Conservation (phyloP, 148 eudicot genomes). For the Persicaria maculosa region DNA sequence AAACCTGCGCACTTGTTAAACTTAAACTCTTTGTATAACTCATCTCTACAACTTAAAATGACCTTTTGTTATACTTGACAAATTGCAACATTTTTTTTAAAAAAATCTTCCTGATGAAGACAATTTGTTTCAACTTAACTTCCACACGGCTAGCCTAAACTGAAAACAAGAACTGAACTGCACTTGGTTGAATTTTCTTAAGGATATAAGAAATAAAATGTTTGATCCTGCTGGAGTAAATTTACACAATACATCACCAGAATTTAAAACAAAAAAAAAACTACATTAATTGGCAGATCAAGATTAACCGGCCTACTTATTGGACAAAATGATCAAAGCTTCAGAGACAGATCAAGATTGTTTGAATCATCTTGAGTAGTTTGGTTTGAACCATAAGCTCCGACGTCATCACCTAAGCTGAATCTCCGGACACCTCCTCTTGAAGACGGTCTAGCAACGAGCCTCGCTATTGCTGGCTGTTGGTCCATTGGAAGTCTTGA, state of each 20-base stretch:
- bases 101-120: too few relatives aligned
- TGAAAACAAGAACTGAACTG: too few relatives aligned
- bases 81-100: neutral
- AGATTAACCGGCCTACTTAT: neutral
- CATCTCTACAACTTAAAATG: neutral
- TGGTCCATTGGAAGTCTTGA: constrained; percentile 50
- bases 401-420: constrained; percentile 18
- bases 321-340: constrained; percentile 29
- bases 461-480: constrained; percentile 59
- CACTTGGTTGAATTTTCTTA: neutral
- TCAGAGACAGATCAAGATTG: constrained; percentile 57
- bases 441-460: constrained; percentile 22
- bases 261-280: neutral
- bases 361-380: constrained; percentile 28
- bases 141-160: too few relatives aligned
- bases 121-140: too few relatives aligned
- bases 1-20: too few relatives aligned
- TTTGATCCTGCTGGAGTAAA: neutral
- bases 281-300: neutral
- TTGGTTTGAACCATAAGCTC: constrained; percentile 17
- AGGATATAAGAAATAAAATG: neutral
- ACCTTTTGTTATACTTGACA: neutral
- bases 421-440: constrained; percentile 27
- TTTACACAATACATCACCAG: neutral
- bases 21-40: too few relatives aligned